Conservation (phyloP, 2,329 filamentous ascomycete genomes). For the Fusarium setosum region DNA sequence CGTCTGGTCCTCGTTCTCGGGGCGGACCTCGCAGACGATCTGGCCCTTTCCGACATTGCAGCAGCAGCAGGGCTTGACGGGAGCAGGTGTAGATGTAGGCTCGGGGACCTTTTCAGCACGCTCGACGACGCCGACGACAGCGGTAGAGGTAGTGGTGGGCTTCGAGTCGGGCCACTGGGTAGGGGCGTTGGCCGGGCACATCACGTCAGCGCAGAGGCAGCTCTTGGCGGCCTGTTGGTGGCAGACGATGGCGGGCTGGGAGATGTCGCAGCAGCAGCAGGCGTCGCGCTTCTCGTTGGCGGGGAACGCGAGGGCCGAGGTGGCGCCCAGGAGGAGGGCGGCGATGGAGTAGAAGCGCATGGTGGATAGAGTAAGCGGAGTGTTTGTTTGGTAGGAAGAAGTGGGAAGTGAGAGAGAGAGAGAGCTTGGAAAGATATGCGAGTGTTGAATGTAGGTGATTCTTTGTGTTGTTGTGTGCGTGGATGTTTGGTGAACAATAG, state of each 20-base stretch:
- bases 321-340: slow-evolving; percentile 38
- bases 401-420: neutral
- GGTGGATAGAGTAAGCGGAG: neutral
- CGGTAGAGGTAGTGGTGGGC: too few relatives aligned
- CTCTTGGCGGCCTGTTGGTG: slow-evolving; percentile 19
- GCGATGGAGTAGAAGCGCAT: slow-evolving; percentile 43
- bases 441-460: neutral
- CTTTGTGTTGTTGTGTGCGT: neutral
- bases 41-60: slow-evolving; percentile 25
- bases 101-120: neutral
- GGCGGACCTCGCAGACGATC: slow-evolving; percentile 20
- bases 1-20: slow-evolving; percentile 20
- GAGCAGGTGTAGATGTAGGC: neutral
- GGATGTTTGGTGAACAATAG: slow-evolving; percentile 9
- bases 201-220: slow-evolving; percentile 42
- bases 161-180: neutral
- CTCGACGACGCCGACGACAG: too few relatives aligned
- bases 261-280: slow-evolving; percentile 51
- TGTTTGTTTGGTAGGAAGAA: neutral
- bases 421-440: too few relatives aligned
- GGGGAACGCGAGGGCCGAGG: slow-evolving; percentile 33
- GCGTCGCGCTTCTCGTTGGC: slow-evolving; percentile 23
- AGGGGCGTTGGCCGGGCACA: slow-evolving; percentile 37
- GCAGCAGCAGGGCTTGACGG: slow-evolving; percentile 36
- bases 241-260: slow-evolving; percentile 40